phyloP scores from a whole-genome alignment of 805 yeast genomes.

The Tetrapisispora pingtungensis region DNA sequence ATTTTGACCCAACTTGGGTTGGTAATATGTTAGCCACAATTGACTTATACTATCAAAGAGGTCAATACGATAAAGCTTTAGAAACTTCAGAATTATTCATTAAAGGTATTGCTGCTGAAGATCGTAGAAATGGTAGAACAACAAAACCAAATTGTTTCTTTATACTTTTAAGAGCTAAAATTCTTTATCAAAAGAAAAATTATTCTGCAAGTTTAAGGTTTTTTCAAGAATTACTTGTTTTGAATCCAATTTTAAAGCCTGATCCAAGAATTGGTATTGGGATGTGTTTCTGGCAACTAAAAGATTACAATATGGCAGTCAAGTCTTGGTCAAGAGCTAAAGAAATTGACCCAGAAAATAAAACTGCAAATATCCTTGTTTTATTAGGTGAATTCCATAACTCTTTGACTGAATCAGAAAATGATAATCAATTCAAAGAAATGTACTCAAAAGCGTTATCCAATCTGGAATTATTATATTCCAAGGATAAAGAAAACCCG shows the following conservation, averaged over 20 bases:
- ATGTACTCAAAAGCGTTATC: slow-evolving; percentile 52
- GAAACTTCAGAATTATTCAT: slow-evolving; percentile 56
- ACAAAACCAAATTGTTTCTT: slow-evolving; percentile 65
- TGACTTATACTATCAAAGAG: slow-evolving; percentile 46
- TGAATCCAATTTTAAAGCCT: slow-evolving; percentile 71
- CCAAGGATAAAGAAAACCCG: slow-evolving; percentile 41
- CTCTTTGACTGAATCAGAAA: slow-evolving; percentile 39
- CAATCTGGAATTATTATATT: slow-evolving; percentile 30
- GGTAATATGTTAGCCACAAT: slow-evolving; percentile 58
- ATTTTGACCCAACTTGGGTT: slow-evolving; percentile 36
- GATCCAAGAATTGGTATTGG: slow-evolving; percentile 96
- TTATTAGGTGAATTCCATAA: slow-evolving; percentile 60
- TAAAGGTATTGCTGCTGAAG: slow-evolving; percentile 30
- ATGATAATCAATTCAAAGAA: slow-evolving; percentile 46
- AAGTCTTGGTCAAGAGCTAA: slow-evolving; percentile 75
- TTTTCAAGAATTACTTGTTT: slow-evolving; percentile 71
- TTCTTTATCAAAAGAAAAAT: slow-evolving; percentile 61
- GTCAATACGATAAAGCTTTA: slow-evolving; percentile 60
- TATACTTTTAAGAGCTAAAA: slow-evolving; percentile 73
- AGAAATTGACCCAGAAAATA: slow-evolving; percentile 51
- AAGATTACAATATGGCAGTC: slow-evolving; percentile 66
- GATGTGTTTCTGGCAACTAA: slow-evolving; percentile 81
- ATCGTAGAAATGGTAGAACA: slow-evolving; percentile 27
- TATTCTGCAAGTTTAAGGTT: slow-evolving; percentile 64
- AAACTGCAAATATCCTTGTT: slow-evolving; percentile 54